Percentiles rank a stretch among this genome's conserved stretches.
phyloP scores from a whole-genome alignment of 345 rosid genomes.

The Eucalyptus marginata region DNA sequence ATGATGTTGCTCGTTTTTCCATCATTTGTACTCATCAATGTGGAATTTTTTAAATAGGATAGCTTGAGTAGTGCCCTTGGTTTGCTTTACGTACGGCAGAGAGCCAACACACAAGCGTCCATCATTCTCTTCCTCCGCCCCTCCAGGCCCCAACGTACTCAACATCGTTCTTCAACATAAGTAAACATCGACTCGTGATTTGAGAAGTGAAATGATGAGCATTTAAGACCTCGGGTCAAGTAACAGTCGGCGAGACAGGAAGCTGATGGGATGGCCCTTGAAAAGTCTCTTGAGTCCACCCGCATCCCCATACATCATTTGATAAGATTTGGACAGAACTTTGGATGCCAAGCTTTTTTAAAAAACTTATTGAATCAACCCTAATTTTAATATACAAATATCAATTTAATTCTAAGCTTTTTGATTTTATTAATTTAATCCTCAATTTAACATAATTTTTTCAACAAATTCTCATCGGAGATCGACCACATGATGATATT shows the following conservation, averaged over 20 bases:
- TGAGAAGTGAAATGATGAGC: background rate
- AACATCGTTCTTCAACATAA: too few relatives aligned
- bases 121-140: too few relatives aligned
- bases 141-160: background rate
- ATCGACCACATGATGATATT: too few relatives aligned
- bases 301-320: background rate
- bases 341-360: background rate
- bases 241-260: background rate
- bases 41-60: background rate
- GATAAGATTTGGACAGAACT: background rate
- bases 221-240: background rate
- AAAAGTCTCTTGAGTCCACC: background rate
- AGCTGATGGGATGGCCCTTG: background rate
- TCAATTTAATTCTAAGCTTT: fast-evolving
- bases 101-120: too few relatives aligned
- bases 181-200: background rate
- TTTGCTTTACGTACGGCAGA: too few relatives aligned
- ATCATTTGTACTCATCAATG: background rate
- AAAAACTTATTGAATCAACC: background rate
- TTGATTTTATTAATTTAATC: too few relatives aligned
- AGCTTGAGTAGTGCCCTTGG: too few relatives aligned
- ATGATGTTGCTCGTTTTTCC: background rate
- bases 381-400: too few relatives aligned
- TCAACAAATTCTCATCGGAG: too few relatives aligned
- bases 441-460: too few relatives aligned